These are phyloP conservation scores for Boletus mariae DNA, from an alignment of 1,284 basidiomycete species.

Conservation along the genomic window DNA sequence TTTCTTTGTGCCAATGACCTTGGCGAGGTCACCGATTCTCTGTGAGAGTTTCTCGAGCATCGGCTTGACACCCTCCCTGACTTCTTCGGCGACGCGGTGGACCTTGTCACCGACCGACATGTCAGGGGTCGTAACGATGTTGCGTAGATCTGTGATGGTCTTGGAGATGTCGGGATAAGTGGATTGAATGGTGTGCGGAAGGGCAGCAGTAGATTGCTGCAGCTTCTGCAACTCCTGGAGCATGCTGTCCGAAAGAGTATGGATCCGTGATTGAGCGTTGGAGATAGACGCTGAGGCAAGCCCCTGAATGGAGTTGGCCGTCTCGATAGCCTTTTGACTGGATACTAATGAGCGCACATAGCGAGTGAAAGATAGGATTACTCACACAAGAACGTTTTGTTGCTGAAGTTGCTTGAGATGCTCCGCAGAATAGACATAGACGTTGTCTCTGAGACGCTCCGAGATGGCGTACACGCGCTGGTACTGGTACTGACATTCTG, in stretches of 20 bases:
- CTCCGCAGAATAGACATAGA: constrained; percentile 63
- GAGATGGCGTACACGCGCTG: constrained; percentile 68
- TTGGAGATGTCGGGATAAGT: constrained; percentile 48
- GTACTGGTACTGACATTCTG: constrained; percentile 63
- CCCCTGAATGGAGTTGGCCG: constrained; percentile 58
- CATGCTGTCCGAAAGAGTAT: constrained; percentile 61
- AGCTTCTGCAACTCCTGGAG: constrained; percentile 60
- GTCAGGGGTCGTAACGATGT: constrained; percentile 50
- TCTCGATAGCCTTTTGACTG: constrained; percentile 66
- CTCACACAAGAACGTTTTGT: constrained; percentile 65
- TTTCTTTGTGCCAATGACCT: constrained; percentile 26
- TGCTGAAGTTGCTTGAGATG: constrained; percentile 67
- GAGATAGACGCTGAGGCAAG: constrained; percentile 53
- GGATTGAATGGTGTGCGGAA: constrained; percentile 54
- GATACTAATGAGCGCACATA: constrained; percentile 10
- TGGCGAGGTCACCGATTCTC: constrained; percentile 26
- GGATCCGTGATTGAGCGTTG: constrained; percentile 49
- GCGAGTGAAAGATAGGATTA: constrained; percentile 7
- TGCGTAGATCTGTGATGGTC: constrained; percentile 48
- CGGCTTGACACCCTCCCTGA: constrained; percentile 55
- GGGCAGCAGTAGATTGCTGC: constrained; percentile 53
- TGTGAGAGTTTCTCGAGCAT: constrained; percentile 44
- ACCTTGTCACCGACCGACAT: constrained; percentile 60
- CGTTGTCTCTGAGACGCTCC: constrained; percentile 55
- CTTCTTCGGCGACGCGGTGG: constrained; percentile 50